Percentiles rank a stretch among this genome's conserved stretches.
These are phyloP conservation scores for Wickerhamiella slavikovae DNA, from an alignment of 805 yeast species.

Conservation along the genomic window DNA sequence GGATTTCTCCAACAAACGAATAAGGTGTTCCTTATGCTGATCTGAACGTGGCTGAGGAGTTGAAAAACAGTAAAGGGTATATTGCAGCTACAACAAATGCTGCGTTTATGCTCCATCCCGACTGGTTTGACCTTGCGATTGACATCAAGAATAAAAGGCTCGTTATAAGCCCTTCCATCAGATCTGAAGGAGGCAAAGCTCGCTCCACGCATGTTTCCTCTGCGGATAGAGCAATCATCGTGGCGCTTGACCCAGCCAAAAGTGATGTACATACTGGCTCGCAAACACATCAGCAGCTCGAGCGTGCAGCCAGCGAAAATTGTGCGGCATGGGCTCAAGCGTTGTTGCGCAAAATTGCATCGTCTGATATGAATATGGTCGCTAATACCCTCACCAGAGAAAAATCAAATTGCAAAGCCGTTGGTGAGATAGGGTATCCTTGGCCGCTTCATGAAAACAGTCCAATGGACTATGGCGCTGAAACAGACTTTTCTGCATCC, in stretches of 20 bases:
- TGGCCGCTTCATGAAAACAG: too few species aligned
- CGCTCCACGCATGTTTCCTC: slow-evolving; percentile 2
- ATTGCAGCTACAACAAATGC: slow-evolving; percentile 44
- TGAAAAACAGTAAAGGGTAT: slow-evolving; percentile 28
- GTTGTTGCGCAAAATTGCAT: slow-evolving; percentile 3
- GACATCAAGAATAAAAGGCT: slow-evolving; percentile 27
- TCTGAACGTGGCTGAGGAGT: slow-evolving; percentile 30
- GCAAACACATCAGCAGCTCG: slow-evolving; percentile 1
- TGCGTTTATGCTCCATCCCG: slow-evolving; percentile 32
- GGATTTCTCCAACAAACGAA: slow-evolving; percentile 27
- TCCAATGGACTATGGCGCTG: too few species aligned
- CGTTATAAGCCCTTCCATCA: slow-evolving; percentile 13
- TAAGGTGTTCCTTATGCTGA: slow-evolving; percentile 34
- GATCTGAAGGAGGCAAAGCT: too few species aligned
- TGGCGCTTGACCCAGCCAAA: too few species aligned
- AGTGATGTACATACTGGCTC: not conserved
- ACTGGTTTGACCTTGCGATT: slow-evolving; percentile 34
- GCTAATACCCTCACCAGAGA: slow-evolving; percentile 1
- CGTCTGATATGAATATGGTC: slow-evolving; percentile 2
- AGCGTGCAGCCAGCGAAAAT: slow-evolving; percentile 4
- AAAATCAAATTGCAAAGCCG: too few species aligned
- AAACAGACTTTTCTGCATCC: too few species aligned
- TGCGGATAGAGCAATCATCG: too few species aligned
- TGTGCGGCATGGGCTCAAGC: slow-evolving; percentile 1
- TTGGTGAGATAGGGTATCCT: too few species aligned